A percentile compares a stretch with the other conserved stretches of the same genome.
phyloP scores from a whole-genome alignment of 2,329 filamentous ascomycete genomes.

The Helotiales sp. region DNA sequence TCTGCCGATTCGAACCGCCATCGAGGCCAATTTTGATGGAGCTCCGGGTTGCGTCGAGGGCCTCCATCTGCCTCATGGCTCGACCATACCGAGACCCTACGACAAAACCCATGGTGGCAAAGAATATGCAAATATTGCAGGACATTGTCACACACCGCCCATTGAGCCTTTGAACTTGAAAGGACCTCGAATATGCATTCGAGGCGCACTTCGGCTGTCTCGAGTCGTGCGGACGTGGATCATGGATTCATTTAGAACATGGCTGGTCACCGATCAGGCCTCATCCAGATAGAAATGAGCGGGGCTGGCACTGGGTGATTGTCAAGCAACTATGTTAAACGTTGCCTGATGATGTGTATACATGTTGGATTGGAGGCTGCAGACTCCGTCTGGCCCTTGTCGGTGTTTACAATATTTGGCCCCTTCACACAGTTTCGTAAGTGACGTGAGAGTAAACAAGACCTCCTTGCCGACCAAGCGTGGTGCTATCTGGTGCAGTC shows the following conservation, averaged over 20 bases:
- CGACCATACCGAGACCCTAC: constrained; percentile 11
- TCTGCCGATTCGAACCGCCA: constrained; percentile 8
- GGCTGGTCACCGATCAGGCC: constrained; percentile 4
- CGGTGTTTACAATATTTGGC: constrained; percentile 29
- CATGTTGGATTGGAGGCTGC: constrained; percentile 24
- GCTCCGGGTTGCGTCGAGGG: constrained; percentile 7
- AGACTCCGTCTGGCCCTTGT: constrained; percentile 21
- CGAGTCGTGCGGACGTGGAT: constrained; percentile 19
- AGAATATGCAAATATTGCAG: constrained; percentile 22
- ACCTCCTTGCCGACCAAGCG: constrained; percentile 27
- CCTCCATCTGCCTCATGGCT: constrained; percentile 17
- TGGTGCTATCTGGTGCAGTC: constrained; percentile 12
- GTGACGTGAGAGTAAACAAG: constrained; percentile 30
- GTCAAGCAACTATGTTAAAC: constrained; percentile 8
- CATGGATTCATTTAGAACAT: constrained; percentile 15
- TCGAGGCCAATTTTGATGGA: constrained; percentile 3
- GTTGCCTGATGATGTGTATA: constrained; percentile 25
- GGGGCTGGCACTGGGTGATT: constrained; percentile 18
- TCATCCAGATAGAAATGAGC: not conserved
- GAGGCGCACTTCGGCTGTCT: constrained; percentile 16
- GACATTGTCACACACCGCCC: constrained; percentile 22
- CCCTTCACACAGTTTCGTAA: constrained; percentile 15
- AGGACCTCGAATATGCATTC: constrained; percentile 19
- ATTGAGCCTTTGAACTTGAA: constrained; percentile 12
- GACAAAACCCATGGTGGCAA: constrained; percentile 25